Base-by-base conservation (phyloP, 106 monocot species). In the Allium fistulosum region DNA sequence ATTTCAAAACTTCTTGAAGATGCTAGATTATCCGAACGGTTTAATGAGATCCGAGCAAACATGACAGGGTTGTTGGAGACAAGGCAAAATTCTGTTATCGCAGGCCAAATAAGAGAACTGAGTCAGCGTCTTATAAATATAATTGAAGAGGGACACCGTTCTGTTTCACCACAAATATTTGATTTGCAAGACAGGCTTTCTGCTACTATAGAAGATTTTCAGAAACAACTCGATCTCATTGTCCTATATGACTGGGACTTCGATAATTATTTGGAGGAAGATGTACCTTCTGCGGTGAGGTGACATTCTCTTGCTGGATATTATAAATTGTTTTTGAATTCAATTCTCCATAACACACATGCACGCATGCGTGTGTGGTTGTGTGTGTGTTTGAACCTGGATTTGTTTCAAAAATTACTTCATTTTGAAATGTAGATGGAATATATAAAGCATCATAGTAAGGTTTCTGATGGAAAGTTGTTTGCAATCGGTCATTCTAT, bases 401-500 rank as follows among this genome's bases (percentile, higher is more conserved):
- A 72, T 15, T 17, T 15, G 7, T 55, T 16, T 52, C 26, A 15
- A 5, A 50, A 26, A 11, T 62, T 7, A 13, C 18, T 68, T 68
- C 48, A 67, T 55, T 62, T 58, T 72, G 45, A 62, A 62, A 17
- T 77, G 67, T 59, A 97, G 97, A 86, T 97, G 82, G 80, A 89
- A 71, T 97, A 92, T 58, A 97, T 97, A 60, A 92, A 69, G 57
- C 48, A 62, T 3, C 83, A 92, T 13, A 87, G 78, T 74, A 68
- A 77, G 18, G 65, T 76, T 76, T 79, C 75, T 59, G 97, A 97
- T 85, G 87, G 86, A 49, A 97, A 82, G 48, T 63, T 92, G 58
- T 84, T 97, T 75, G 83, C 92, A 51, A 92, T 97, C 71, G 92
- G 97, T 59, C 97, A 97, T 73, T 97, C 92, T 4, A 97, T 92